These are phyloP conservation scores for Gossypium turneri DNA, from an alignment of 345 rosid species.

Conservation along the genomic window DNA sequence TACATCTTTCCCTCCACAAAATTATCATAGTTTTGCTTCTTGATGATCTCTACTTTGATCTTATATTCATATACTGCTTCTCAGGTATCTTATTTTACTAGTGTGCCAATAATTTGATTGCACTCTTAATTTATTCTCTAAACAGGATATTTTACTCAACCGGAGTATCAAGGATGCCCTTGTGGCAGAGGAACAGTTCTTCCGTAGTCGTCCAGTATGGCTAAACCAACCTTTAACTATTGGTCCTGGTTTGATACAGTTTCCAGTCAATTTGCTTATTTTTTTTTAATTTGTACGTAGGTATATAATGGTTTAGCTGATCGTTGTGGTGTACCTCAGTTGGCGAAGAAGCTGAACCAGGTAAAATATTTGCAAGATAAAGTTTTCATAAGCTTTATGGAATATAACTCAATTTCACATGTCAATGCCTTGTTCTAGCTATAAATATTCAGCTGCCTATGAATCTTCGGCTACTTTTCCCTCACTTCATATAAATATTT, in stretches of 20 bases:
- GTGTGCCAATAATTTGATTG: conserved; percentile 3
- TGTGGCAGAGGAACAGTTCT: conserved; percentile 87
- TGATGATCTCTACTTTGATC: not conserved
- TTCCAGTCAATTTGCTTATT: conserved; percentile 7
- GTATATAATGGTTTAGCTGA: conserved; percentile 76
- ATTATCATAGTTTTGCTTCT: conserved; percentile 3
- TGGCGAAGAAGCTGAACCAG: conserved; percentile 95
- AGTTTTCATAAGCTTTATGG: not conserved
- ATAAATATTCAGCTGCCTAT: not conserved
- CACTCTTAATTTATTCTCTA: not conserved
- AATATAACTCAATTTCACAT: not conserved
- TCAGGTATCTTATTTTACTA: not conserved
- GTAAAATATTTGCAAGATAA: conserved; percentile 33
- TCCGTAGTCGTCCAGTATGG: conserved; percentile 86
- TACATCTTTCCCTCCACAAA: not conserved
- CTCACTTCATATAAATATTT: not conserved
- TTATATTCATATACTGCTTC: conserved; percentile 7
- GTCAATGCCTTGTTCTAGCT: not conserved
- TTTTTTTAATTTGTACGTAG: conserved; percentile 25
- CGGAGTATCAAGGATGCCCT: conserved; percentile 93
- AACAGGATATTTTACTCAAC: conserved; percentile 76
- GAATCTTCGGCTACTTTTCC: not conserved
- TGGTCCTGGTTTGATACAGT: conserved; percentile 12
- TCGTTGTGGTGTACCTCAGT: conserved; percentile 89
- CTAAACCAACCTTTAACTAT: conserved; percentile 15